Base-by-base conservation (phyloP, 225 moss, liverwort and hornwort genomes). In the Physcomitrium patens region DNA sequence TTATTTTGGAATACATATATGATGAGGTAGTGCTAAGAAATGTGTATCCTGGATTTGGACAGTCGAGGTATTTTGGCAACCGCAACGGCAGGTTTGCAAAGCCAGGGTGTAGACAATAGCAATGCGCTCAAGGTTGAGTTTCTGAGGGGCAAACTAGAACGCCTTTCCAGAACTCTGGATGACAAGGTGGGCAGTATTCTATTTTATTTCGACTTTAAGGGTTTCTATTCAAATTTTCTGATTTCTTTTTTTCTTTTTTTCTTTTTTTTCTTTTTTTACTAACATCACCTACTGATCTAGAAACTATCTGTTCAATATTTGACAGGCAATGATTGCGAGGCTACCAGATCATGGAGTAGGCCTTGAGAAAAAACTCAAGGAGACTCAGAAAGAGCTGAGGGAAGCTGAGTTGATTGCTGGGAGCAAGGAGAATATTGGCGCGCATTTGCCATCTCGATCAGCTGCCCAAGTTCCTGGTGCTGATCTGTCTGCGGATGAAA, bases 301-400 rank as follows among this genome's bases (percentile, higher is more conserved):
- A 19, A 14, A 27, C 46, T 57, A 45, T 42, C 56, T 66, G 45
- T 66, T 47, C 2, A 7, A 11, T 59, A 9, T 9, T 73, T 11
- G 76, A 63, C 83, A 93, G 93, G 78, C 55, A 51, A 81, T 71
- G 27, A 26, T 79, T 20, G 60, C 84, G 41, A 89, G 83, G 77
- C 72, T 91, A 26, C 45, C 79, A 9, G 91, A 91, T 55, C 75
- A 82, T 12, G 91, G 91, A 42, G 60, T 59, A 7, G 86, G 85
- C 43, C 79, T 91, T 26, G 68, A 85, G 10, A 79, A 67, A 69
- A 91, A 77, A 76, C 85, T 89, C 46, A 81, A 87, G 58, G 86
- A 87, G 45, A 76, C 72, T 18, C 66, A 14, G 3, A 74, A 56
- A 13, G 73, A 79, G 49, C 69, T 91, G 20, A 79, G 69, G 41